These are phyloP conservation scores for Xylariales sp. DNA, from an alignment of 2,329 filamentous ascomycete genomes.

Conservation along the genomic window DNA sequence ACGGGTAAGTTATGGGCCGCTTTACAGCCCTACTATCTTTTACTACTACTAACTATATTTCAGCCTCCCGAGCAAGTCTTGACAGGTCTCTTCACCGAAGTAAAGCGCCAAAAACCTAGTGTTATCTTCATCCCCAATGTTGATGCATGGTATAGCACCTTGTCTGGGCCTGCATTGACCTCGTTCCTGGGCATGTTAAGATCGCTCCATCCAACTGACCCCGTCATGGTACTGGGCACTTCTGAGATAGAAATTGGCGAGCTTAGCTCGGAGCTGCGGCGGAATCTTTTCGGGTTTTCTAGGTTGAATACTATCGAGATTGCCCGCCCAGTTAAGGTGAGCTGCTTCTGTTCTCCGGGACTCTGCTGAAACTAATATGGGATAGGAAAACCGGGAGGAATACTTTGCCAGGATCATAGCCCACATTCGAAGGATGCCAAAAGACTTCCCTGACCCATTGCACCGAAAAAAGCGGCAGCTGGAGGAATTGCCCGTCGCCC, in stretches of 20 bases:
- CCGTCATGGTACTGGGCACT: constrained; percentile 87
- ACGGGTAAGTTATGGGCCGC: constrained; percentile 64
- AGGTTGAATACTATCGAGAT: constrained; percentile 80
- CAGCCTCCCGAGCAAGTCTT: constrained; percentile 86
- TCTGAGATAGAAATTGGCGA: constrained; percentile 76
- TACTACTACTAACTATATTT: constrained; percentile 44
- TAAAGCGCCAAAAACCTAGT: constrained; percentile 92
- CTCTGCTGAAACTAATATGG: constrained; percentile 45
- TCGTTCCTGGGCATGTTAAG: constrained; percentile 86
- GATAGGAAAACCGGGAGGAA: constrained; percentile 71
- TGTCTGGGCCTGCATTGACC: constrained; percentile 74
- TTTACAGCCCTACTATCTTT: constrained; percentile 11
- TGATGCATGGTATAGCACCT: constrained; percentile 81
- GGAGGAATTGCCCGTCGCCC: constrained; percentile 79
- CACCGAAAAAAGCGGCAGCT: constrained; percentile 89
- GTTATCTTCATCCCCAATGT: constrained; percentile 95
- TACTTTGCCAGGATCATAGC: constrained; percentile 82
- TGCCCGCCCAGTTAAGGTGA: constrained; percentile 71
- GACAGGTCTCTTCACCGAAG: constrained; percentile 90
- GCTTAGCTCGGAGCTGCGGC: constrained; percentile 72
- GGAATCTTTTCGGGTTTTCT: constrained; percentile 87
- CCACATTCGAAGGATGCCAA: constrained; percentile 82
- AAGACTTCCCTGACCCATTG: constrained; percentile 86
- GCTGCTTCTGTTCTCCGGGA: constrained; percentile 41
- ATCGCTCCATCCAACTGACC: constrained; percentile 88